Percentiles rank a stretch among this genome's conserved stretches.
phyloP scores from a whole-genome alignment of 495 filamentous ascomycete genomes.

The Baudoinia panamericana region DNA sequence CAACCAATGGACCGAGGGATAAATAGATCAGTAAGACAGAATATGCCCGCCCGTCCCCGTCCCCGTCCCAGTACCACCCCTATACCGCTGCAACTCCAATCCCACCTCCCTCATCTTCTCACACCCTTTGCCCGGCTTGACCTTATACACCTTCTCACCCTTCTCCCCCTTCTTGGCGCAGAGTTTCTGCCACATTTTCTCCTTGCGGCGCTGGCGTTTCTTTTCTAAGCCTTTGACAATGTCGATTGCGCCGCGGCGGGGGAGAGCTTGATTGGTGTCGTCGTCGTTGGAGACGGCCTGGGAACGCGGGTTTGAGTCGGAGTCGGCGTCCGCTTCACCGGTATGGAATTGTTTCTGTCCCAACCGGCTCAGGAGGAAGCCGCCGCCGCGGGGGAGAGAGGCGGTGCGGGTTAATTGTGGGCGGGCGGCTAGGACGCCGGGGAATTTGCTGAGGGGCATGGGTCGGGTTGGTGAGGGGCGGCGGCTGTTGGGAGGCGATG shows the following conservation, averaged over 20 bases:
- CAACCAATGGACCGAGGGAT: no score
- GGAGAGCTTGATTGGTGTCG: no score
- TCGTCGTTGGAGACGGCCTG: conserved; percentile 19
- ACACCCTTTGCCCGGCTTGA: conserved; percentile 68
- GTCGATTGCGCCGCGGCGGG: conserved; percentile 68
- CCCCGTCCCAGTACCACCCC: no score
- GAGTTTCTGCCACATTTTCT: conserved; percentile 78
- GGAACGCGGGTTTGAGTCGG: no score
- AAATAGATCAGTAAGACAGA: conserved; percentile 18
- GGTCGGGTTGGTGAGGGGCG: conserved; percentile 41
- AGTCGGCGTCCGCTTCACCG: conserved; percentile 9
- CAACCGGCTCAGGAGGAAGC: conserved; percentile 11
- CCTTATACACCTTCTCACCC: conserved; percentile 39
- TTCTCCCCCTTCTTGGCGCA: conserved; percentile 49
- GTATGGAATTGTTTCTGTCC: conserved; percentile 3
- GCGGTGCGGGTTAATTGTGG: conserved; percentile 27
- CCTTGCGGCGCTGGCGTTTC: conserved; percentile 78
- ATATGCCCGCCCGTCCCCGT: conserved; percentile 22
- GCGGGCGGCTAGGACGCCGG: conserved; percentile 23
- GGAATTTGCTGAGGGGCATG: conserved; percentile 26
- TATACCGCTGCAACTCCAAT: conserved; percentile 43
- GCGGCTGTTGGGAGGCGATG: conserved; percentile 45
- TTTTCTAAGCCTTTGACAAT: conserved; percentile 93
- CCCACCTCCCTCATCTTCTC: conserved; percentile 92
- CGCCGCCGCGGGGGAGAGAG: conserved; percentile 25